Conservation (phyloP, 2,329 filamentous ascomycete species). For the Phaeoacremonium minimum region DNA sequence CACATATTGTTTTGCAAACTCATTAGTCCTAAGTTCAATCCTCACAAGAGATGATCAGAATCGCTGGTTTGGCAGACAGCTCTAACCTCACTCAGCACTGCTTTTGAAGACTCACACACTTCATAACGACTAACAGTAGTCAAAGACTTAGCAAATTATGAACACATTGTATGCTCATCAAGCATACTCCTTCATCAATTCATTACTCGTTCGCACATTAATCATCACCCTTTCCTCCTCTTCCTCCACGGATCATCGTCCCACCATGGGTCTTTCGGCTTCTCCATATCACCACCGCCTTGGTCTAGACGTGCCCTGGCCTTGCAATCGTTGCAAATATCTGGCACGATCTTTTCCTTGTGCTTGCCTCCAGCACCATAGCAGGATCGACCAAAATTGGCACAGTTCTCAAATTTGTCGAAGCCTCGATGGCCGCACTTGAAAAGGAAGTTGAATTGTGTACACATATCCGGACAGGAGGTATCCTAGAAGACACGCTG, state of each 20-base stretch:
- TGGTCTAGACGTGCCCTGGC: constrained; percentile 3
- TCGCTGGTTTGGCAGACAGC: no score
- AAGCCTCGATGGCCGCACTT: constrained; percentile 18
- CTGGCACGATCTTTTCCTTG: constrained; percentile 8
- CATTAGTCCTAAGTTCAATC: no score
- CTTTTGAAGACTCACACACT: no score
- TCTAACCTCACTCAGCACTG: no score
- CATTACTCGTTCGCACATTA: no score
- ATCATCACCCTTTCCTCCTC: constrained; percentile 5
- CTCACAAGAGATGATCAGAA: no score
- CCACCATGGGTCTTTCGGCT: constrained; percentile 11
- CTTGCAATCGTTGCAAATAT: constrained; percentile 16
- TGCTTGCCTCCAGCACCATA: constrained; percentile 17
- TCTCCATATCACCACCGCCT: background rate
- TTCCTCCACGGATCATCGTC: constrained; percentile 14
- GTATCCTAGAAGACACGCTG: background rate
- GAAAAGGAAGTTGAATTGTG: constrained; percentile 16
- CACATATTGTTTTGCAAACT: no score
- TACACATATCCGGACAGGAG: constrained; percentile 18
- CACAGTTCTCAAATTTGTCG: constrained; percentile 17
- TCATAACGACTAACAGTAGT: no score
- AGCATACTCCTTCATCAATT: no score
- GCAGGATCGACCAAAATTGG: constrained; percentile 15
- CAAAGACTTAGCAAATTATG: no score
- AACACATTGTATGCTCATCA: no score